phyloP scores from a whole-genome alignment of 139 green algal genomes.

The Gonium pectorale region DNA sequence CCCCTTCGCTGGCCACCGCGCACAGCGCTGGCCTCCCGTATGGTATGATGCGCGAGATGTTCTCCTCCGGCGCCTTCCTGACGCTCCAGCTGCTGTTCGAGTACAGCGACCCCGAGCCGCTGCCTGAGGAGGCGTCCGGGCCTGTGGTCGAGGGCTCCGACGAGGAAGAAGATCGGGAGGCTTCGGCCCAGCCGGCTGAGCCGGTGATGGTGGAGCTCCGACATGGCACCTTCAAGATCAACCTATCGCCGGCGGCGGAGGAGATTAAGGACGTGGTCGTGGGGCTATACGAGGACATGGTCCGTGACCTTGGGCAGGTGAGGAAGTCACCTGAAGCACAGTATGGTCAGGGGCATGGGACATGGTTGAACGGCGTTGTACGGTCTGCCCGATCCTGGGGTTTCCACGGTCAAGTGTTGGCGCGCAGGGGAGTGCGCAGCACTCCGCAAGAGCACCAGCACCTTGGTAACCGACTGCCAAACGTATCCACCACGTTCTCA shows the following conservation, averaged over 20 bases:
- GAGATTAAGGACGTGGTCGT: constrained; percentile 49
- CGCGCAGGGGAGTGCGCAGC: too few species aligned
- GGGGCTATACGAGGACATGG: constrained; percentile 57
- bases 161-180: not conserved
- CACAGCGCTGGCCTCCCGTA: constrained; percentile 28
- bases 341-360: too few species aligned
- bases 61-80: constrained; percentile 48
- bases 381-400: too few species aligned
- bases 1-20: not conserved
- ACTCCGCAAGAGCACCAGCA: too few species aligned
- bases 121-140: not conserved
- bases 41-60: constrained; percentile 44
- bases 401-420: too few species aligned
- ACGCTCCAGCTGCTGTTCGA: constrained; percentile 41
- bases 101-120: constrained; percentile 7
- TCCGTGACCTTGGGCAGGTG: constrained; percentile 46
- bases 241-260: not conserved
- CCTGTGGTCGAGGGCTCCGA: not conserved
- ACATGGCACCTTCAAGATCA: constrained; percentile 29
- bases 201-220: not conserved
- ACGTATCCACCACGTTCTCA: too few species aligned
- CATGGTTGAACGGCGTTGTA: too few species aligned
- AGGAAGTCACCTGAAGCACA: not conserved
- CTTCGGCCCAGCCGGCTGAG: not conserved
- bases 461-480: too few species aligned